A percentile compares a stretch with the other conserved stretches of the same genome.
Conservation (phyloP, 805 yeast genomes). For the Saturnispora serradocipensis region DNA sequence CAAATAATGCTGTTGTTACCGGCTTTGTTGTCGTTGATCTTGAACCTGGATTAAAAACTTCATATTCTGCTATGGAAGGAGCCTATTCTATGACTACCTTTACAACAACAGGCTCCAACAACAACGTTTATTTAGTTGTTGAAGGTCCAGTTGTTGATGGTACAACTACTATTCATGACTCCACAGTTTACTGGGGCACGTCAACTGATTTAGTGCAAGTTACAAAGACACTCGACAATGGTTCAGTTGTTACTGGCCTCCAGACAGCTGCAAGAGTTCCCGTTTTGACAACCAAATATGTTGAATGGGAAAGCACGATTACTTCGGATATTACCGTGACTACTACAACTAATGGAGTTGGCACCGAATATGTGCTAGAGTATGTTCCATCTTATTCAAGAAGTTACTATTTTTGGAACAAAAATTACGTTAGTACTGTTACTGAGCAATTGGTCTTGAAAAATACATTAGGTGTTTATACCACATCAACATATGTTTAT, state of each 20-base stretch:
- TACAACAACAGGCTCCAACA: neutral
- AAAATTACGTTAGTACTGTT: conserved; percentile 2
- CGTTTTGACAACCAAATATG: neutral
- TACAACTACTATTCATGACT: neutral
- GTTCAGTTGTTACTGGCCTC: neutral
- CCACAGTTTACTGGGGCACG: conserved; percentile 1
- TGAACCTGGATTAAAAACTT: neutral
- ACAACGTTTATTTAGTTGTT: neutral
- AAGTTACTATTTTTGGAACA: conserved; percentile 7
- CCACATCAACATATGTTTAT: neutral
- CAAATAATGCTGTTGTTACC: neutral
- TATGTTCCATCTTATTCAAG: conserved; percentile 8
- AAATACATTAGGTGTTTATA: conserved; percentile 2
- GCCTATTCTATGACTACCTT: neutral
- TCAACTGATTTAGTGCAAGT: neutral
- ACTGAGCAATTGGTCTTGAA: neutral
- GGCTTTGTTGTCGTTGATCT: neutral
- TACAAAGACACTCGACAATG: neutral
- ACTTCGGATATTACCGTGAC: conserved; percentile 5
- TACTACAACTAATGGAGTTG: neutral
- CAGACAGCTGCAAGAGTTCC: conserved; percentile 1
- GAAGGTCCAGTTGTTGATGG: neutral
- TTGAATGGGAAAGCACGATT: neutral
- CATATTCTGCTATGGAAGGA: neutral
- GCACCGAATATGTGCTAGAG: neutral